phyloP scores from a whole-genome alignment of 1,139 yeast species.

The Candida sp. region DNA sequence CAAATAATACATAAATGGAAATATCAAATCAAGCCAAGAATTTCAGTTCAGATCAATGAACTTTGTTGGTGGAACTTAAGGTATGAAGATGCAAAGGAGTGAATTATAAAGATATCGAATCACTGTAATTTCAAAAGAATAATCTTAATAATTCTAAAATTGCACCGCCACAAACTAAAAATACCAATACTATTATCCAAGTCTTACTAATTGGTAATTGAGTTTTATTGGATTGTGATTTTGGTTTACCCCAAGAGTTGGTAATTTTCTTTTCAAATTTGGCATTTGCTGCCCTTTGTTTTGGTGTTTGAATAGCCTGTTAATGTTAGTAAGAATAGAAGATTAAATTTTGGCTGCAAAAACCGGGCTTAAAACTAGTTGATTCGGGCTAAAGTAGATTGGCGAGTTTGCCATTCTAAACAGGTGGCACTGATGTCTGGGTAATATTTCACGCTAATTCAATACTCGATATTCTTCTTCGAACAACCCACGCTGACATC shows the following conservation, averaged over 20 bases:
- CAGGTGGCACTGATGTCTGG: too few species aligned
- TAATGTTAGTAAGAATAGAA: neutral
- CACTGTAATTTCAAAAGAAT: conserved; percentile 29
- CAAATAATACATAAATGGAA: neutral
- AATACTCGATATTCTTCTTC: too few species aligned
- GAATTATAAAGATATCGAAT: neutral
- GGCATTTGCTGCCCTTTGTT: conserved; percentile 80
- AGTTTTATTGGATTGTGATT: conserved; percentile 28
- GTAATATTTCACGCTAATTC: too few species aligned
- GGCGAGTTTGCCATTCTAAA: neutral
- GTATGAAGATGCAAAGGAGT: neutral
- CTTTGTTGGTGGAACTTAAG: neutral
- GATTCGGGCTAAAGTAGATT: neutral
- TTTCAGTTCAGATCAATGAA: neutral
- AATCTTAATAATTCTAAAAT: conserved; percentile 61
- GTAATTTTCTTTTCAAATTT: conserved; percentile 75
- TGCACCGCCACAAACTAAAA: conserved; percentile 83
- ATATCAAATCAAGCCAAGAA: neutral
- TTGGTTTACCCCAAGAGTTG: conserved; percentile 65
- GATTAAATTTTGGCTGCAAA: neutral
- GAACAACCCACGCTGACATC: too few species aligned
- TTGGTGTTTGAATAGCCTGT: conserved; percentile 69
- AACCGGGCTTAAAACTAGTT: neutral
- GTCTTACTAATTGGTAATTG: conserved; percentile 51
- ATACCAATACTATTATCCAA: conserved; percentile 62